A percentile compares a stretch with the other conserved stretches of the same genome.
Conservation (phyloP, 2,329 filamentous ascomycete genomes). For the Juglanconis oblonga region DNA sequence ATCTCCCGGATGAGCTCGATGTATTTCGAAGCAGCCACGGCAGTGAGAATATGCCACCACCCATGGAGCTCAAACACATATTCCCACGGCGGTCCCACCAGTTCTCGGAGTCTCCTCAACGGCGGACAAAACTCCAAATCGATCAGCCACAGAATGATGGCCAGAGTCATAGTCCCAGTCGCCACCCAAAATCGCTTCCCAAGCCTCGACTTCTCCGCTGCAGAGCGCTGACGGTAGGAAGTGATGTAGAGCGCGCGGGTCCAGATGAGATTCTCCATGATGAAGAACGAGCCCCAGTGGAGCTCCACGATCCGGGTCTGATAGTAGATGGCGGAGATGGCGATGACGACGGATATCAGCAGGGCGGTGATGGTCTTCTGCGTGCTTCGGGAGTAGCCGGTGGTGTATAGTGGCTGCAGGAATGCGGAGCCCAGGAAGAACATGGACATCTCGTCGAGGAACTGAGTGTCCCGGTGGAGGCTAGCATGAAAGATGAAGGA, state of each 20-base stretch:
- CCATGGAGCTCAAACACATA: conserved; percentile 58
- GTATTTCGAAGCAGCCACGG: conserved; percentile 45
- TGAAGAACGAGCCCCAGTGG: conserved; percentile 38
- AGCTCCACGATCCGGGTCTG: conserved; percentile 40
- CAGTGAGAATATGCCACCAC: conserved; percentile 64
- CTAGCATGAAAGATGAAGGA: conserved; percentile 45
- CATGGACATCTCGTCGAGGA: conserved; percentile 59
- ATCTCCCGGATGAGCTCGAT: conserved; percentile 34
- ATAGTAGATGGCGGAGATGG: conserved; percentile 41
- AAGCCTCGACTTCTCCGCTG: conserved; percentile 26
- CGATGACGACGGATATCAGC: conserved; percentile 38
- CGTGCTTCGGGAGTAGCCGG: conserved; percentile 36
- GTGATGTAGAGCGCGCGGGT: conserved; percentile 34
- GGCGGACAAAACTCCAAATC: conserved; percentile 51
- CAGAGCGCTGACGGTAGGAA: conserved; percentile 25
- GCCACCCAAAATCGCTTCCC: conserved; percentile 27
- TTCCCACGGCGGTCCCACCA: conserved; percentile 51
- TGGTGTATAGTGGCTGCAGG: conserved; percentile 46
- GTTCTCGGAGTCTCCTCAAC: conserved; percentile 42
- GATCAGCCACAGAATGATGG: conserved; percentile 55
- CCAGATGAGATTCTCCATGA: conserved; percentile 31
- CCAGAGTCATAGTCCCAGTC: conserved; percentile 35
- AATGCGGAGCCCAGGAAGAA: conserved; percentile 50
- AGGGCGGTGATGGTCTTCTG: conserved; percentile 30
- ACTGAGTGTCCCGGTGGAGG: conserved; percentile 40